Evolutionary conservation across 257 asterid species (phyloP), one percentile per base, ranked within the genome.

Genomic region (Solanum virginianum): DNA sequence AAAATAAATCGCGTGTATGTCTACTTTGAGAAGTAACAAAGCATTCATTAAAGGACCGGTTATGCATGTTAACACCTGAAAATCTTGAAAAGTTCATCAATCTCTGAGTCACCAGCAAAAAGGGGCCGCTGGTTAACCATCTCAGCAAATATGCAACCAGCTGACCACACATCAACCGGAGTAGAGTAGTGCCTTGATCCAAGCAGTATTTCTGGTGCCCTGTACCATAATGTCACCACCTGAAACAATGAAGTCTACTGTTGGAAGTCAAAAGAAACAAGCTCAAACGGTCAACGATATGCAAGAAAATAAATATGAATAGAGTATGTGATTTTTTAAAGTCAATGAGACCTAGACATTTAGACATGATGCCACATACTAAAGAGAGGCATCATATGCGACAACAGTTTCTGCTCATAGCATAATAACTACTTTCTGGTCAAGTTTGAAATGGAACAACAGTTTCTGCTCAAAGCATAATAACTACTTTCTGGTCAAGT

Each of bases 151-250:
- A 86, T 86, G 55, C 88, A 83, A 62, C 86, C 88, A 14, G 80
- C 88, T 10, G 88, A 83, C 86, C 88, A 82, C 55, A 86, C 83
- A 53, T 86, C 84, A 83, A 77, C 86, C 0, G 88, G 84, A 60
- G 84, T 82, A 49, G 88, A 86, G 80, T 86, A 86, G 29, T 49
- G n/a, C 39, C 57, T 22, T 16, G 84, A 63, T 36, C 88, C 84
- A 83, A 83, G 86, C 14, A 86, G 77, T 57, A 86, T 20, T 75
- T 83, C 88, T 24, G 88, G 88, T 77, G 86, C 84, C 55, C 86
- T 51, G 72, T 86, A 86, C 84, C 88, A 86, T 81, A 80, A 80
- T 22, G 99, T 96, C 84, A 95, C 99, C 70, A 95, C 99, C 99
- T 95, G 91, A 86, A 87, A 81, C 72, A 88, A 70, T 22, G 41